phyloP scores from a whole-genome alignment of 768 basidiomycete genomes.

The Tubosaeta sp. region DNA sequence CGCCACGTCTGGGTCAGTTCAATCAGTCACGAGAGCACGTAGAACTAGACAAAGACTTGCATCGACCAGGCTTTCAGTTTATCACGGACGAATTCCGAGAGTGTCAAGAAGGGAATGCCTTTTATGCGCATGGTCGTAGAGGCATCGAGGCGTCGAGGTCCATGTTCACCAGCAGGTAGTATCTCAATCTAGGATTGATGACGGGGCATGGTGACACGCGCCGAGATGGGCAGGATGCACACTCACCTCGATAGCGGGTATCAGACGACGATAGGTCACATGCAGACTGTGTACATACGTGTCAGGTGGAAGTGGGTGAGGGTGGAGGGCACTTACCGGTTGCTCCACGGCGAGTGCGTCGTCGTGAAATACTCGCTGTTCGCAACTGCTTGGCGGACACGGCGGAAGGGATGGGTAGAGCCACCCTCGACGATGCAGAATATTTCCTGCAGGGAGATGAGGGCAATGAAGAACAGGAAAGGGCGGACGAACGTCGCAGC shows the following conservation, averaged over 20 bases:
- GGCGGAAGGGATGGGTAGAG: slow-evolving; percentile 70
- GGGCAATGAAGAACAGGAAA: neutral
- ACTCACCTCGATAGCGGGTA: slow-evolving; percentile 72
- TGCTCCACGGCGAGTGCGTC: slow-evolving; percentile 81
- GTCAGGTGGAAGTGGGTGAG: slow-evolving; percentile 8
- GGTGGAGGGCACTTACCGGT: slow-evolving; percentile 48
- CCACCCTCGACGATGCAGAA: slow-evolving; percentile 80
- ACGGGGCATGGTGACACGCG: slow-evolving; percentile 7
- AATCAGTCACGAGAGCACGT: slow-evolving; percentile 13
- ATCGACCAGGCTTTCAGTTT: slow-evolving; percentile 82
- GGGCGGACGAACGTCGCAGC: slow-evolving; percentile 55
- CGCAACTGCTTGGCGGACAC: slow-evolving; percentile 70
- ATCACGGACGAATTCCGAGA: slow-evolving; percentile 82
- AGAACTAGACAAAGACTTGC: slow-evolving; percentile 38
- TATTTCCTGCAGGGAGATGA: slow-evolving; percentile 57
- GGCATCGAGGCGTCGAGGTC: slow-evolving; percentile 68
- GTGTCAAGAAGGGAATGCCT: slow-evolving; percentile 74
- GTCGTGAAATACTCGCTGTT: slow-evolving; percentile 61
- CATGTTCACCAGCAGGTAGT: slow-evolving; percentile 74
- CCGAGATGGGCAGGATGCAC: neutral
- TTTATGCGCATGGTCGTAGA: slow-evolving; percentile 65
- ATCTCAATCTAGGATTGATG: slow-evolving; percentile 64
- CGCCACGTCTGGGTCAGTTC: slow-evolving; percentile 49
- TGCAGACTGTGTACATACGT: slow-evolving; percentile 49
- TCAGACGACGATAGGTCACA: slow-evolving; percentile 67